A percentile compares a stretch with the other conserved stretches of the same genome.
Evolutionary conservation across 176 grass and related monocot genomes (phyloP).

Genomic region (Thinopyrum elongatum): DNA sequence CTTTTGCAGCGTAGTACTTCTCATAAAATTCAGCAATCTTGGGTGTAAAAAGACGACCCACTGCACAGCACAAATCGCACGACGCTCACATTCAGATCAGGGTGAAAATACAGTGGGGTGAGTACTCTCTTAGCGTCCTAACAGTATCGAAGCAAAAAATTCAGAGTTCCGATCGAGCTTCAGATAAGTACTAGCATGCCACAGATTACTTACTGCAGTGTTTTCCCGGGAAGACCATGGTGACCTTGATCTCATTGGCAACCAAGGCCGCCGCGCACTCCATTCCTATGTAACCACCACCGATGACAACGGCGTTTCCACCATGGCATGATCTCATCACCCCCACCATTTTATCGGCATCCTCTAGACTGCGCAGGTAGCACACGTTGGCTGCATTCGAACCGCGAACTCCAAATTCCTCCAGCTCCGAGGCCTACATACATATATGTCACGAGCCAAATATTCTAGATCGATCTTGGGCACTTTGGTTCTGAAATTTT

Average conservation of each 20-base stretch:
- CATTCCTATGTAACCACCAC: conserved; percentile 93
- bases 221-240: conserved; percentile 79
- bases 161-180: not conserved
- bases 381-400: conserved; percentile 74
- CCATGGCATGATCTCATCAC: conserved; percentile 59
- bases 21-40: conserved; percentile 83
- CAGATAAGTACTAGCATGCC: not conserved
- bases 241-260: conserved; percentile 72
- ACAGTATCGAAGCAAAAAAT: not conserved
- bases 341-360: conserved; percentile 49
- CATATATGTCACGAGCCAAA: conserved; percentile 1
- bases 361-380: conserved; percentile 35
- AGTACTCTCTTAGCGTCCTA: too few species aligned
- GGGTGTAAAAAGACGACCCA: conserved; percentile 70
- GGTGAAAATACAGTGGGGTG: not conserved
- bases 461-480: not conserved
- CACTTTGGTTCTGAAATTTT: not conserved
- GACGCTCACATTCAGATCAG: not conserved
- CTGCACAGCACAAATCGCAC: conserved; percentile 26
- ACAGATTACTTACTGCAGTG: conserved; percentile 70
- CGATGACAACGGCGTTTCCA: conserved; percentile 67
- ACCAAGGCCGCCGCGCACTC: conserved; percentile 84
- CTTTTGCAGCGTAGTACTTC: conserved; percentile 65
- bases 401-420: conserved; percentile 54
- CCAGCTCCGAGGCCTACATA: conserved; percentile 64